Evolutionary conservation across 192 early-diverging fungal species (phyloP).

Genomic region (Coemansia sp.): DNA sequence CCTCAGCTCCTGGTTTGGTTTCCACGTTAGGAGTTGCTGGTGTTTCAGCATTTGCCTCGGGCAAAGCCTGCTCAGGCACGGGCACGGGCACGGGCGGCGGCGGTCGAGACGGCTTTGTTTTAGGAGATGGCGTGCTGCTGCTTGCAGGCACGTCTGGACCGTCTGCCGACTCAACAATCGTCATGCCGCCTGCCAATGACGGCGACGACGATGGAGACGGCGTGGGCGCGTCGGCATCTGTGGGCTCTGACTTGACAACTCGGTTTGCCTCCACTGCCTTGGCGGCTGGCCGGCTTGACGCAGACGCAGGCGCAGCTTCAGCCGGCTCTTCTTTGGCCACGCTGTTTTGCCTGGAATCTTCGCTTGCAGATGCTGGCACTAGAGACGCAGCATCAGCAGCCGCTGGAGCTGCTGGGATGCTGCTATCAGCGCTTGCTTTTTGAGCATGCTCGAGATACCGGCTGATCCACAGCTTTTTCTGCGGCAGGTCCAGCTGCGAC

Average conservation of each 20-base stretch:
- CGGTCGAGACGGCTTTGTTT: neutral
- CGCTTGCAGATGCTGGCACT: no score
- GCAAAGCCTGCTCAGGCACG: neutral
- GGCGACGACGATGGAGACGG: constrained; percentile 24
- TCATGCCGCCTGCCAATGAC: neutral
- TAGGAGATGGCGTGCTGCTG: neutral
- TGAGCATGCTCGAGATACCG: constrained; percentile 33
- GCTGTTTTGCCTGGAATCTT: no score
- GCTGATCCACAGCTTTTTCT: constrained; percentile 52
- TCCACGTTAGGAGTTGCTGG: neutral
- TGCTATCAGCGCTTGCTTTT: neutral
- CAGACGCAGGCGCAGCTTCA: neutral
- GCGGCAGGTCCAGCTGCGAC: constrained; percentile 17
- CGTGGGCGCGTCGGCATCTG: constrained; percentile 42
- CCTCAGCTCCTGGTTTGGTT: neutral
- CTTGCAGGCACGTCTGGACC: neutral
- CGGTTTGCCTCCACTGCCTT: neutral
- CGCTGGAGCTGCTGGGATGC: neutral
- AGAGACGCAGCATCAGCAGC: no score
- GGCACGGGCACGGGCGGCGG: neutral
- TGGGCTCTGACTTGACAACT: constrained; percentile 33
- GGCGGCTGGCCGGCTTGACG: neutral
- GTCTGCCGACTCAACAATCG: neutral
- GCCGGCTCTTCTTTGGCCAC: no score
- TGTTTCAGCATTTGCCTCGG: constrained; percentile 10